Base-by-base conservation (phyloP, 2,329 filamentous ascomycete species). In the Dothistroma septosporum region DNA sequence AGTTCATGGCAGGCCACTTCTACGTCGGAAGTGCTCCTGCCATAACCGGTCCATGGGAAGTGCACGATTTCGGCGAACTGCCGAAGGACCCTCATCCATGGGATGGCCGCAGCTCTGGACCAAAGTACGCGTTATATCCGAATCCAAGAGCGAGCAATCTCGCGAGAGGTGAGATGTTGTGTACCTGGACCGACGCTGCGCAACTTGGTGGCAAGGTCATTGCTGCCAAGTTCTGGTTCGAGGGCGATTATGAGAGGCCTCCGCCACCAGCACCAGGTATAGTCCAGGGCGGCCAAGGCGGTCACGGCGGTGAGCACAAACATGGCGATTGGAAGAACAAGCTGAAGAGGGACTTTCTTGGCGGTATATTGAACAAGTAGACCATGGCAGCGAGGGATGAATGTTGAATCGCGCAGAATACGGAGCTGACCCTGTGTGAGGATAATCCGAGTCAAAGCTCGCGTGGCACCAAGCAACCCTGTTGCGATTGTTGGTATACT, bases 111-210 rank as follows among this genome's bases (percentile, higher is more conserved):
- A 52, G 53, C 21, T 37, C 32, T 31, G 53, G 58, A 9, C 58
- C 53, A 16, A 60, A 60, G 32, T 60, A 56, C 22, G 52, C 52
- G n/a, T 24, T 60, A 6, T 60, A 55, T 50, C 58, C 58, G 24
- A 55, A 55, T 22, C 41, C 47, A 22, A n/a, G 52, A 16, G 53
- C 53, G 31, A 60, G 58, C 33, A 53, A 56, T 19, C 11, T 60
- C 19, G 21, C 22, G 21, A 56, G 33, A 33, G 53, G 58, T 7
- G 58, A 56, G 44, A 46, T 60, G 44, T 22, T 60, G 28, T 60
- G 58, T 37, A 60, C 52, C 11, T 60, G 58, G 58, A 60, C 50
- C 33, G 57, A 59, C 28, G 57, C 50, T 14, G 52, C 57, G 1
- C 41, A 55, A 19, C 22, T 59, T 7, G 57, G 57, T 11, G 57